Evolutionary conservation across 1,284 basidiomycete species (phyloP), one percentile per base, ranked within the genome.

Genomic region (Paramarasmius palmivorus): DNA sequence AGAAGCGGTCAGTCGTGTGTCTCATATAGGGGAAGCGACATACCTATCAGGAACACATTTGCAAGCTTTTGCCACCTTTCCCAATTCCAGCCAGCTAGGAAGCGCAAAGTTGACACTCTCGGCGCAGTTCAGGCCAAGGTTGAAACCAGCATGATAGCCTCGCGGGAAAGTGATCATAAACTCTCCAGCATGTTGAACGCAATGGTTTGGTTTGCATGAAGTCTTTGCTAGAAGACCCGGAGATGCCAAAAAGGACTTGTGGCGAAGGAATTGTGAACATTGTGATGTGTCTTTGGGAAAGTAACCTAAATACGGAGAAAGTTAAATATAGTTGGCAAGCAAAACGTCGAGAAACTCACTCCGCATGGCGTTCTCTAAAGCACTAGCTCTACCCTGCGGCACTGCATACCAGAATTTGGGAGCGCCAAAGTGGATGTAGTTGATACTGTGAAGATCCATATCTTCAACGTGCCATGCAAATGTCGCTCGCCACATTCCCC

Each of bases 381-480:
- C 83, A 19, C 76, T 73, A 4, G 91, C 88, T 60, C 89, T 84
- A 29, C 79, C 86, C 68, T 98, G 96, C 7, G 95, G 95, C 29
- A 98, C 83, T 0, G 95, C 88, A 70, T 99, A 99, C 96, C 97
- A 99, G 67, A 92, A 88, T 63, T 91, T 99, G 1, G 95, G 95
- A 0, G 96, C 95, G 2, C 96, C 96, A 66, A 98, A 99, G 71
- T 99, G 96, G 57, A 99, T 95, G 67, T 97, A 98, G 71, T 98
- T 99, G 76, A 99, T 99, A 52, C 93, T 96, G 73, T 96, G 97
- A 2, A 99, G 79, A 67, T 98, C 96, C 92, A 94, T 94, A 68
- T 94, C 88, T 66, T 99, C 96, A 45, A 99, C 96, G 63, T 99
- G 96, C 97, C 97, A 99, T 0, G 96, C 94, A 70, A 99, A 97